A percentile compares a stretch with the other conserved stretches of the same genome.
phyloP scores from a whole-genome alignment of 2,329 filamentous ascomycete genomes.

The Monosporascus sp. region DNA sequence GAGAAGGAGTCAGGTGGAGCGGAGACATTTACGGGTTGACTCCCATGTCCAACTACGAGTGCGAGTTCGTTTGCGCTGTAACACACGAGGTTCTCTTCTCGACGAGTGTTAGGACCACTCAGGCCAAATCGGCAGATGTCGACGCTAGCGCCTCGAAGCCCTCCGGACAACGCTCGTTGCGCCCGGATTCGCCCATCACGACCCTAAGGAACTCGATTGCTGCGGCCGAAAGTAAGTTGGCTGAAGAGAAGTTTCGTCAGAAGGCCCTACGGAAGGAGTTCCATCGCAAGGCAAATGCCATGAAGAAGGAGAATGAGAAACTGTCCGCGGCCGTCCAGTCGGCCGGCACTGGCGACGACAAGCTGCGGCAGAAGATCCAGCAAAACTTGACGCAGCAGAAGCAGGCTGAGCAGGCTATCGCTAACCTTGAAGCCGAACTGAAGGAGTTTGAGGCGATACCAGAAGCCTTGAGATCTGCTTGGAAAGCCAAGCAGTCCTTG shows the following conservation, averaged over 20 bases:
- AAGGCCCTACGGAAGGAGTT: constrained; percentile 71
- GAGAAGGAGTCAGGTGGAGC: constrained; percentile 54
- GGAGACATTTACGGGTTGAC: constrained; percentile 66
- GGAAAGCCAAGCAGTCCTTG: constrained; percentile 47
- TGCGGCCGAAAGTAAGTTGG: constrained; percentile 63
- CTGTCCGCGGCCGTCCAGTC: constrained; percentile 61
- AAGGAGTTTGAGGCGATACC: constrained; percentile 60
- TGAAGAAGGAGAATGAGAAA: constrained; percentile 70
- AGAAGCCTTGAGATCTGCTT: constrained; percentile 52
- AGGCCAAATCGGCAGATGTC: constrained; percentile 40
- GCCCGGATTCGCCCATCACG: constrained; percentile 70
- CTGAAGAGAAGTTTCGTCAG: constrained; percentile 62
- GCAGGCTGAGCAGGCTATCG: constrained; percentile 53
- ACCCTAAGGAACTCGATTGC: constrained; percentile 73
- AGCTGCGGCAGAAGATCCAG: constrained; percentile 66
- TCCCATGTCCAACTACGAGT: constrained; percentile 70
- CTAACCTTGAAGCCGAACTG: constrained; percentile 52
- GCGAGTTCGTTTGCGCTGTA: constrained; percentile 66
- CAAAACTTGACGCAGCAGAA: constrained; percentile 71
- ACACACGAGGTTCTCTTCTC: constrained; percentile 64
- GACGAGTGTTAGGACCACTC: constrained; percentile 63
- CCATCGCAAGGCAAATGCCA: constrained; percentile 59
- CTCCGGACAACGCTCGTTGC: constrained; percentile 53
- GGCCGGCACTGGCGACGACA: constrained; percentile 68
- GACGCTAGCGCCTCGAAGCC: constrained; percentile 28